These are phyloP conservation scores for Mycena vitilis DNA, from an alignment of 768 basidiomycete genomes.

Conservation along the genomic window DNA sequence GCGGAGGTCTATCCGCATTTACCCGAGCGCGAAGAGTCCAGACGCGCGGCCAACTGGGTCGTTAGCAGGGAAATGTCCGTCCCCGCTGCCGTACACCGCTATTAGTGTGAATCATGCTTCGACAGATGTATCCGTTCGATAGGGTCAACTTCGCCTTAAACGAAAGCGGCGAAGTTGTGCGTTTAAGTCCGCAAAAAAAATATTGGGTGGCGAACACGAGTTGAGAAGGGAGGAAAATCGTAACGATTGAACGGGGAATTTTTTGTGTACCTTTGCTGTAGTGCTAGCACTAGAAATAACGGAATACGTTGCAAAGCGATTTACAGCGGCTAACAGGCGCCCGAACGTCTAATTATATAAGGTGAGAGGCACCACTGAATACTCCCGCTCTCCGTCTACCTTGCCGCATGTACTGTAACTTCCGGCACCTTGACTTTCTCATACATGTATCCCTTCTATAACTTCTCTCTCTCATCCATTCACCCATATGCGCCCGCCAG, in stretches of 20 bases:
- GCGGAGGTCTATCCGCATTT: neutral
- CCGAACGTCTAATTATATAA: slow-evolving; percentile 1
- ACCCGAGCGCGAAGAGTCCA: neutral
- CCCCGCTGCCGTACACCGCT: slow-evolving; percentile 16
- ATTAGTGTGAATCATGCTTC: slow-evolving; percentile 23
- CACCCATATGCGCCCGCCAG: slow-evolving; percentile 12
- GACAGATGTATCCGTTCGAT: neutral
- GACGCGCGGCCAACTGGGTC: neutral
- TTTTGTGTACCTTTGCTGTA: neutral
- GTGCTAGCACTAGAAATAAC: neutral
- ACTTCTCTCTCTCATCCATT: slow-evolving; percentile 21
- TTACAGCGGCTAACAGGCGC: neutral
- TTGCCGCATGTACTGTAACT: slow-evolving; percentile 18
- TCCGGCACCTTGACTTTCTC: slow-evolving; percentile 31
- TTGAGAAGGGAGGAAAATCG: neutral
- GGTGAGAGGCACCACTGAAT: slow-evolving; percentile 1
- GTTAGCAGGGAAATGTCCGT: neutral
- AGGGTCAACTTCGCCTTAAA: slow-evolving; percentile 13
- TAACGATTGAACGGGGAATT: neutral
- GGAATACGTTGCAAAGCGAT: too few relatives aligned
- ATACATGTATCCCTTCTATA: slow-evolving; percentile 31
- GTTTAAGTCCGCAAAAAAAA: neutral
- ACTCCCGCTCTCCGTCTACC: slow-evolving; percentile 13
- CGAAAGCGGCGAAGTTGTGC: slow-evolving; percentile 18
- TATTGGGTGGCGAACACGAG: neutral